Conservation (phyloP, 2,329 filamentous ascomycete genomes). For the Fusarium abutilonis region DNA sequence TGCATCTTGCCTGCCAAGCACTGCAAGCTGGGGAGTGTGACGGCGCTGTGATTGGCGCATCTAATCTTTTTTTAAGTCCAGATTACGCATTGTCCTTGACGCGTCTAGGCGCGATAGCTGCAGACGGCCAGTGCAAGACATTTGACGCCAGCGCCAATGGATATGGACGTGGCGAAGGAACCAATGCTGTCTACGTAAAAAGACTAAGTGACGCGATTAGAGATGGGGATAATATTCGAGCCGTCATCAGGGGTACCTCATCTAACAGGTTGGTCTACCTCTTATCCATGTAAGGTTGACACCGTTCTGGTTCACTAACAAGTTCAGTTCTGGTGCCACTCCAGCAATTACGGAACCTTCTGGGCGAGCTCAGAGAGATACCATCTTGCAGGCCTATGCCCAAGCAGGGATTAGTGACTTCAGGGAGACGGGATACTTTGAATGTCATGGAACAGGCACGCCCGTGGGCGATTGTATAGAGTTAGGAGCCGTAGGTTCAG, state of each 20-base stretch:
- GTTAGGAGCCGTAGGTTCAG: slow-evolving; percentile 47
- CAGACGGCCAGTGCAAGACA: slow-evolving; percentile 53
- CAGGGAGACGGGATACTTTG: slow-evolving; percentile 44
- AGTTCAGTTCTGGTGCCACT: slow-evolving; percentile 55
- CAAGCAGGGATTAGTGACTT: slow-evolving; percentile 36
- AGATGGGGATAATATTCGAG: slow-evolving; percentile 62
- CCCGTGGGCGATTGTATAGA: slow-evolving; percentile 46
- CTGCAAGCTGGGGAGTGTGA: slow-evolving; percentile 47
- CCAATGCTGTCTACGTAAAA: slow-evolving; percentile 64
- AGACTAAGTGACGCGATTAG: slow-evolving; percentile 60
- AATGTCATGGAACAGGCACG: slow-evolving; percentile 48
- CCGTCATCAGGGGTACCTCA: slow-evolving; percentile 58
- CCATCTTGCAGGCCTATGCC: slow-evolving; percentile 44
- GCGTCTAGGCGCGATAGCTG: slow-evolving; percentile 41
- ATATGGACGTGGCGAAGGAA: slow-evolving; percentile 68
- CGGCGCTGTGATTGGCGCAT: slow-evolving; percentile 49
- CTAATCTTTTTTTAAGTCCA: slow-evolving; percentile 44
- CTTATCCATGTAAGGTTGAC: slow-evolving; percentile 41
- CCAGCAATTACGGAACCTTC: slow-evolving; percentile 65
- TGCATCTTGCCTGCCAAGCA: slow-evolving; percentile 54
- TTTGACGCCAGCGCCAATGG: slow-evolving; percentile 60
- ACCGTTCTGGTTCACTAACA: slow-evolving; percentile 15
- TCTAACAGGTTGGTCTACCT: slow-evolving; percentile 53
- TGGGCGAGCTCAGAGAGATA: slow-evolving; percentile 53
- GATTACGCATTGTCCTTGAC: slow-evolving; percentile 43